A percentile compares a stretch with the other conserved stretches of the same genome.
Conservation (phyloP, 306 rosid species). For the Vigna trinervia region DNA sequence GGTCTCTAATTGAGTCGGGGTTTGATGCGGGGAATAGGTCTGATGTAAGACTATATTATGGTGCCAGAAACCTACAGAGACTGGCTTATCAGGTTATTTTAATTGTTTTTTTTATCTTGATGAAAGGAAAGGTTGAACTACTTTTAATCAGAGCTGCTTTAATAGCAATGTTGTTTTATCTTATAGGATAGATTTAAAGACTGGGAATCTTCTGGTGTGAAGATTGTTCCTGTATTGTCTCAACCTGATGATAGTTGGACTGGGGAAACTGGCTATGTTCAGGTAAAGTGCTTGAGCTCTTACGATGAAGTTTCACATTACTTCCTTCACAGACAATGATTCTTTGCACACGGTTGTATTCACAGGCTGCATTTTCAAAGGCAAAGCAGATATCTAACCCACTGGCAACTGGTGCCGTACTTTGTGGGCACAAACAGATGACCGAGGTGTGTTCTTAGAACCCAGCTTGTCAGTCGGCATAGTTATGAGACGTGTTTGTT, state of each 20-base stretch:
- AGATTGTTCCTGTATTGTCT: conserved; percentile 89
- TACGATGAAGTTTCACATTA: conserved; percentile 31
- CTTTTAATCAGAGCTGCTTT: conserved; percentile 31
- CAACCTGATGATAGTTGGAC: conserved; percentile 82
- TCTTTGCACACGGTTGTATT: conserved; percentile 28
- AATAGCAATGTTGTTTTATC: conserved; percentile 33
- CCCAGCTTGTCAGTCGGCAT: conserved; percentile 21
- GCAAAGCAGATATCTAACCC: conserved; percentile 75
- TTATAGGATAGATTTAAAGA: conserved; percentile 86
- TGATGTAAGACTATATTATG: conserved; percentile 84
- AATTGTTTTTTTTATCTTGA: conserved; percentile 25
- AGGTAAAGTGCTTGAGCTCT: conserved; percentile 57
- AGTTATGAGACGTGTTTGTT: conserved; percentile 14
- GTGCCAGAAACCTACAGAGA: conserved; percentile 86
- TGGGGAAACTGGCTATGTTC: conserved; percentile 87
- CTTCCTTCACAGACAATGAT: conserved; percentile 16
- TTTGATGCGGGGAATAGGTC: conserved; percentile 73
- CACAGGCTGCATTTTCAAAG: conserved; percentile 86
- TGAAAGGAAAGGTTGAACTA: conserved; percentile 14
- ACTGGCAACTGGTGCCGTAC: conserved; percentile 70
- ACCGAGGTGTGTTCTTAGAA: conserved; percentile 65
- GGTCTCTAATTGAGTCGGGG: conserved; percentile 88
- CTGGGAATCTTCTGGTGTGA: conserved; percentile 93
- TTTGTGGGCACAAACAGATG: conserved; percentile 96
- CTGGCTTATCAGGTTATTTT: conserved; percentile 94